Base-by-base conservation (phyloP, 331 rosid genomes). In the Telfairia occidentalis region DNA sequence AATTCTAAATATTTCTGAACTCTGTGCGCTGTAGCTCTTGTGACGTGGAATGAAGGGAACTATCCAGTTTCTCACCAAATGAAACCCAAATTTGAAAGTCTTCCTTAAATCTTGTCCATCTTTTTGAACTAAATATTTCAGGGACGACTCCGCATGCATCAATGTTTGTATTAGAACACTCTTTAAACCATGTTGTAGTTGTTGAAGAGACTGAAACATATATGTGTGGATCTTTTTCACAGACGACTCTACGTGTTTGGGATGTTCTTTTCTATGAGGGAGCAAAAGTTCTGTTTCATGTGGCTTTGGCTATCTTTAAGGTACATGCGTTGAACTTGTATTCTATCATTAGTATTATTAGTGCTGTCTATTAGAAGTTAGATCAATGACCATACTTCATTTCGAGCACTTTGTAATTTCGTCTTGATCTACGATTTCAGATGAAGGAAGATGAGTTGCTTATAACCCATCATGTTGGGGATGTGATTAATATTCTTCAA, bases 201-300 rank as follows among this genome's bases (percentile, higher is more conserved):
- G 71, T 57, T 70, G 13, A 61, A 6, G 1, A 66, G 58, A 32
- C 76, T 81, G 50, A 87, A 71, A 74, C 66, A 79, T 82, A 52
- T 65, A 80, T 59, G 21, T 43, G 12, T 28, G 82, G 61, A 23
- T 23, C 28, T 70, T 18, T 60, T 75, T 79, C 38, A 71, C 80
- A 95, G 97, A 95, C 99, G 54, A 85, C 99, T 19, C 84, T 95
- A 48, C 88, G 99, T 61, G 99, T 95, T 49, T 95, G 99, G 99
- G 99, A 95, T 76, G 91, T 90, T 80, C 91, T 95, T 77, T 95
- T 95, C 87, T 90, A 87, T 0, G 99, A 95, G 80, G 97, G 99
- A n/a, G 99, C 99, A n/a, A 87, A 89, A 85, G 92, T 95, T 82
- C 83, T 95, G 72, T 87, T 95, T 80, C 94, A 95, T n/a, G 97